phyloP scores from a whole-genome alignment of 2,329 filamentous ascomycete genomes.

The Trichoderma koningii region DNA sequence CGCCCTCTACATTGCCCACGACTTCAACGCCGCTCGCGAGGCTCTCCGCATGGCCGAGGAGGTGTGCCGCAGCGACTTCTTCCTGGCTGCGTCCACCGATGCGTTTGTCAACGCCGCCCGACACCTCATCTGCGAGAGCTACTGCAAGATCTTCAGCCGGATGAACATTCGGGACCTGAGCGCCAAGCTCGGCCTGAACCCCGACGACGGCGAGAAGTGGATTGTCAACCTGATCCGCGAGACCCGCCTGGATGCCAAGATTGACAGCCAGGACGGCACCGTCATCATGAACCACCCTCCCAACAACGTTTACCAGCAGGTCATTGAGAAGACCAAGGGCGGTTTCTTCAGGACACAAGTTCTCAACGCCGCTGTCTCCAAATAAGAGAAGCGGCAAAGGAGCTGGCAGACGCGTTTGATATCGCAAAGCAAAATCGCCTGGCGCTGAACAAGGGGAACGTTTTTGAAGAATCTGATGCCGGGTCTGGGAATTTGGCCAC shows the following conservation, averaged over 20 bases:
- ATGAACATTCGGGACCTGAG: conserved; percentile 98
- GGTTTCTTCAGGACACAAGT: conserved; percentile 99
- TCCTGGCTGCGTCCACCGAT: conserved; percentile 82
- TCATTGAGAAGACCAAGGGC: conserved; percentile 98
- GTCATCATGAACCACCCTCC: conserved; percentile 99
- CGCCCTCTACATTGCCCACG: conserved; percentile 83
- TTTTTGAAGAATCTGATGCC: background rate
- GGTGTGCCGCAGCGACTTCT: conserved; percentile 92
- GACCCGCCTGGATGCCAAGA: conserved; percentile 96
- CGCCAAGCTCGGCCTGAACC: conserved; percentile 83
- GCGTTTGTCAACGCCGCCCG: conserved; percentile 90
- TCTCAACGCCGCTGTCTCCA: conserved; percentile 67
- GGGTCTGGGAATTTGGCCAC: background rate
- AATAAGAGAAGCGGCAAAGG: conserved; percentile 41
- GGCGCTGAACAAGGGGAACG: background rate
- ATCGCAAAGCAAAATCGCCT: conserved; percentile 22
- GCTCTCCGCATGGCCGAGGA: conserved; percentile 86
- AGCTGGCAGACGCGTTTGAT: conserved; percentile 10
- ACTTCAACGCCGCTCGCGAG: conserved; percentile 91
- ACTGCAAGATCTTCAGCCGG: conserved; percentile 99
- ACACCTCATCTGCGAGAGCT: conserved; percentile 96
- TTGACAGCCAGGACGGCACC: conserved; percentile 97
- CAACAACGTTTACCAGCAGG: conserved; percentile 97
- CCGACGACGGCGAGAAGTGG: conserved; percentile 99
- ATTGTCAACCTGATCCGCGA: conserved; percentile 99